Base-by-base conservation (phyloP, 225 moss, liverwort and hornwort genomes). In the Thuidium tamariscinum region DNA sequence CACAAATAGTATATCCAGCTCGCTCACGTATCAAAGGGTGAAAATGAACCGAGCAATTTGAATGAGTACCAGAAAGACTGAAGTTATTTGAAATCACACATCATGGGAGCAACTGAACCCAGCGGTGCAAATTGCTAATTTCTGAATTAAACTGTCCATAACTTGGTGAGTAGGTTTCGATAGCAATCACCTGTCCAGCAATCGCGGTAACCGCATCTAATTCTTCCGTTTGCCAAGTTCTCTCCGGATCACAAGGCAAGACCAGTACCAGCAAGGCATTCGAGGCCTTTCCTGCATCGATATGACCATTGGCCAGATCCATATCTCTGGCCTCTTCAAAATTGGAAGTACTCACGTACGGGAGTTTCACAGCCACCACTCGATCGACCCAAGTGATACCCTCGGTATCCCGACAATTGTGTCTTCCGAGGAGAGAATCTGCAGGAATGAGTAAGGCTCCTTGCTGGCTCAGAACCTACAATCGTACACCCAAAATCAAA, bases 181-280 rank as follows among this genome's bases (percentile, higher is more conserved):
- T 11, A 49, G 46, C 21, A 80, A 59, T 66, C 66, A 94, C 94
- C 91, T 94, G 94, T 74, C 91, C 90, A 34, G 94, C 92, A 73
- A 94, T 79, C 20, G 92, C 87, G 41, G 91, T 92, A 12, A 94
- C 92, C 79, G 63, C 85, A 74, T 92, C 91, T 90, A 94, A 61
- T 29, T 92, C 94, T 55, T 94, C 92, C 8, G 51, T 69, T 66
- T 84, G 90, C 94, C 94, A 94, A 32, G 71, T 73, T 61, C 91
- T 85, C 77, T 88, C 91, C 11, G 92, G 82, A 74, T 90, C 86
- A 69, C 91, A 88, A 77, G 92, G 92, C 82, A 94, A 83, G 70
- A 91, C 75, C 25, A 94, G 92, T 4, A 94, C 91, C 84, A 94
- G 83, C 87, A 94, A 88, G 46, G 94, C 94, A 88, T 90, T 88